Evolutionary conservation across 768 basidiomycete species (phyloP), one percentile per base, ranked within the genome.

Genomic region (Mycena pura): DNA sequence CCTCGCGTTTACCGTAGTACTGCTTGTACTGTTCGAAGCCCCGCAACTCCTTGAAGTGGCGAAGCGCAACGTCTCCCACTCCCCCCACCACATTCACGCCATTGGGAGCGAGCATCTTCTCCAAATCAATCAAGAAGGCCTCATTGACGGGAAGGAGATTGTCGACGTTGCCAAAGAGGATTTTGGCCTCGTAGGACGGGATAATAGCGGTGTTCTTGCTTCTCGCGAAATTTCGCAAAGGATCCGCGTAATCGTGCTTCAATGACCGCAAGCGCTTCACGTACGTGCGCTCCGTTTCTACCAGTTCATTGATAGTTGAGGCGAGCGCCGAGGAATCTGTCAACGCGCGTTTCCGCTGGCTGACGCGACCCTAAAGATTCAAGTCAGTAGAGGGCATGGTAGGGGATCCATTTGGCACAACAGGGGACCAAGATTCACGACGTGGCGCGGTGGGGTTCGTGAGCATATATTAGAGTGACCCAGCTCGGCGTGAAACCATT

Each of bases 141-240:
- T 93, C 91, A 69, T 98, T 95, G n/a, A 93, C 91, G 1, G 89
- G 89, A 3, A 98, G 74, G 21, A 99, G 82, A 50, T 86, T 88
- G 73, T 98, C 96, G 49, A 98, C 84, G 75, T 99, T 99, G 54
- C 93, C 93, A 67, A 99, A 99, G 22, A 99, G 82, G 1, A 87
- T 92, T 65, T 92, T 95, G 31, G 96, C 96, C 72, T 98, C 92
- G 72, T 96, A 98, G 21, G 86, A 76, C 1, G 92, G 90, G 43
- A 99, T 84, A 67, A 99, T 93, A 32, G 91, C 87, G 0, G 92
- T 95, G 60, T 90, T 89, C 71, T 92, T 92, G 73, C 83, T 88
- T 54, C 86, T 84, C 21, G 96, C 87, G 72, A 96, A 99, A 41
- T 84, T 84, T 34, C 95, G 87, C 25, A 99, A 79, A 9, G 95